Conservation (phyloP, 2,329 filamentous ascomycete species). For the Calonectria crousiana region DNA sequence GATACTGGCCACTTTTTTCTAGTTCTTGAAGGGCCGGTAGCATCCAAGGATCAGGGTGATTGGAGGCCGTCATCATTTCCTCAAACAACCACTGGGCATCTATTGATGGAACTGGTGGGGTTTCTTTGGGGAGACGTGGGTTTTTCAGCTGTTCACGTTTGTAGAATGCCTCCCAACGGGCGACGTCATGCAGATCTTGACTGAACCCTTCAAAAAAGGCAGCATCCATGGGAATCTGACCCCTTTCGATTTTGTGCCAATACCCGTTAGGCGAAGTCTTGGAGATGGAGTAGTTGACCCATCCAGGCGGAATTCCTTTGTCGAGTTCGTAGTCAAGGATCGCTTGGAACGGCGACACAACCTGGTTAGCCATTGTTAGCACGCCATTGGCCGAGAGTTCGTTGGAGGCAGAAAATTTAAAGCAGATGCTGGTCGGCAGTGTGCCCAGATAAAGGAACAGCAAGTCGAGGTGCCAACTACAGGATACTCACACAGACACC, state of each 20-base stretch:
- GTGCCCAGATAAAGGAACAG: background rate
- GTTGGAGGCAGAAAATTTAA: background rate
- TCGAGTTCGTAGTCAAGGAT: constrained; percentile 90
- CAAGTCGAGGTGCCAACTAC: background rate
- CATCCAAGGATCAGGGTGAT: constrained; percentile 86
- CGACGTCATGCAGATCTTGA: constrained; percentile 74
- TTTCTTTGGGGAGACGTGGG: constrained; percentile 51
- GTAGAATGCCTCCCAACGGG: constrained; percentile 78
- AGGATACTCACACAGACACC: constrained; percentile 87
- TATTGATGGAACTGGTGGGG: constrained; percentile 77
- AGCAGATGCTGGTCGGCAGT: background rate
- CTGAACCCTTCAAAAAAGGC: constrained; percentile 83
- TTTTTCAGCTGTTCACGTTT: constrained; percentile 56
- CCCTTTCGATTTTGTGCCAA: constrained; percentile 91
- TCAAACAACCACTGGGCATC: constrained; percentile 87
- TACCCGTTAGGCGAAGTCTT: constrained; percentile 80
- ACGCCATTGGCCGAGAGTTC: background rate
- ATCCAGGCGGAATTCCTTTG: constrained; percentile 84
- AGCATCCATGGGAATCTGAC: constrained; percentile 80
- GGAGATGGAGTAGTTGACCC: constrained; percentile 92
- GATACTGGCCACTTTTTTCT: constrained; percentile 71
- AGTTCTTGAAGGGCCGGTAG: constrained; percentile 82
- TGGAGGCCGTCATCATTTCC: constrained; percentile 86
- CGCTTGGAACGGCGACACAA: constrained; percentile 90
- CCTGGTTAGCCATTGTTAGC: constrained; percentile 62